These are phyloP conservation scores for Leccinum ochraceum DNA, from an alignment of 768 basidiomycete genomes.

Conservation along the genomic window DNA sequence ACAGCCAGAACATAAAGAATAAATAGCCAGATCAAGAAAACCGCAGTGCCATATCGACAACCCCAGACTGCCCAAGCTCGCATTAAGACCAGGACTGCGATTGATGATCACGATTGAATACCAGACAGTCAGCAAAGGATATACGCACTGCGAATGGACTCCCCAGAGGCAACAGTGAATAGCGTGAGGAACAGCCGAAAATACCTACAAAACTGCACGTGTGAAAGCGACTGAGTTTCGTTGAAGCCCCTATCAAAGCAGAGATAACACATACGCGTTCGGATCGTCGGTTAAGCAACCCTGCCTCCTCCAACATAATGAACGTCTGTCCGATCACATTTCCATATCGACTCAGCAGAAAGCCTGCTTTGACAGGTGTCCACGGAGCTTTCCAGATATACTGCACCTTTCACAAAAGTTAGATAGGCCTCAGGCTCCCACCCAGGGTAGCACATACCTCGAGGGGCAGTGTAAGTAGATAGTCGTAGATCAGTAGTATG, in stretches of 20 bases:
- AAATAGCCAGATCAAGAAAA: constrained; percentile 11
- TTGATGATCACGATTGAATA: background rate
- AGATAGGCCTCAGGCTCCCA: background rate
- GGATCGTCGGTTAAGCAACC: constrained; percentile 2
- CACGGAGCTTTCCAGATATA: constrained; percentile 21
- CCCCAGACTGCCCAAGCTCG: constrained; percentile 25
- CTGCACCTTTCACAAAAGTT: constrained; percentile 1
- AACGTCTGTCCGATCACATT: constrained; percentile 17
- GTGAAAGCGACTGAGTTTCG: background rate
- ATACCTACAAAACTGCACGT: constrained; percentile 7
- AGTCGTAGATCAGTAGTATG: constrained; percentile 10
- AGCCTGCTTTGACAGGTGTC: constrained; percentile 11
- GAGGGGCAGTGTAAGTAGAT: constrained; percentile 11
- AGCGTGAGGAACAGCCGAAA: constrained; percentile 9
- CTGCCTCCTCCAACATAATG: constrained; percentile 6
- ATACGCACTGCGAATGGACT: constrained; percentile 11
- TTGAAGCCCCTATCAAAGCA: background rate
- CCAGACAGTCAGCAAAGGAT: background rate
- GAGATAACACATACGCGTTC: background rate
- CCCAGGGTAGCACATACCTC: constrained; percentile 10
- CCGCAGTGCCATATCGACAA: constrained; percentile 5
- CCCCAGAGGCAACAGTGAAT: constrained; percentile 12
- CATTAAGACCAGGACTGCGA: constrained; percentile 20
- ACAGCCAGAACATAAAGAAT: constrained; percentile 5
- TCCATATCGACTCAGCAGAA: constrained; percentile 20